Evolutionary conservation across 768 basidiomycete species (phyloP), one percentile per base, ranked within the genome.

Genomic region (Phlebiopsis gigantea): DNA sequence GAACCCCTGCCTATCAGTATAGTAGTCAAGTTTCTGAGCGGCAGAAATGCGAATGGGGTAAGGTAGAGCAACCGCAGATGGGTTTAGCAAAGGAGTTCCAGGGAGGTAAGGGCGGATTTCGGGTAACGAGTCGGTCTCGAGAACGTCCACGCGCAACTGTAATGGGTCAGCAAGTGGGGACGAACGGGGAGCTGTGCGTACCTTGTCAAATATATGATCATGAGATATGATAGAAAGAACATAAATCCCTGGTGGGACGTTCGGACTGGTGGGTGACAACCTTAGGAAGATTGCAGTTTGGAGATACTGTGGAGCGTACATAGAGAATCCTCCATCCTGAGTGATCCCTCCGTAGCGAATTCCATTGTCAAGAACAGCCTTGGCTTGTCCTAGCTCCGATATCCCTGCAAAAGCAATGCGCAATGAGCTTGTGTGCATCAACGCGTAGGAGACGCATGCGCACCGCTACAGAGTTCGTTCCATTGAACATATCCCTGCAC

Each of bases 121-220:
- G 22, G 76, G 73, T 22, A 71, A 64, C 25, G 70, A 63, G 29
- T 76, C 66, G 31, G 80, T 70, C 55, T 72, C 68, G 39, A 74
- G 63, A 31, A 91, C 77, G 62, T 91, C 87, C 59, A 93, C 67
- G 30, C 87, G 85, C 57, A 88, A 63, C 90, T 93, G 62, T 5
- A 19, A 17, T 26, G n/a, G 14, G 51, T 57, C 43, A 53, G 43
- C 4, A 39, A 21, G 31, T 24, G 53, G 8, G 28, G 24, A 22
- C 14, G 21, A 47, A 31, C 22, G 48, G 10, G 14, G 55, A 59
- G 43, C 45, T 17, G 41, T 29, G 59, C 65, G 10, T 63, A 89
- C 90, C 70, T 87, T 79, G 63, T 92, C 88, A 62, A 93, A 92
- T 10, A 68, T 62, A 65, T 83, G 74, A 66, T 90, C 83, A 67